Base-by-base conservation (phyloP, 352 stramenopile species). In the Phytophthora fragariae region DNA sequence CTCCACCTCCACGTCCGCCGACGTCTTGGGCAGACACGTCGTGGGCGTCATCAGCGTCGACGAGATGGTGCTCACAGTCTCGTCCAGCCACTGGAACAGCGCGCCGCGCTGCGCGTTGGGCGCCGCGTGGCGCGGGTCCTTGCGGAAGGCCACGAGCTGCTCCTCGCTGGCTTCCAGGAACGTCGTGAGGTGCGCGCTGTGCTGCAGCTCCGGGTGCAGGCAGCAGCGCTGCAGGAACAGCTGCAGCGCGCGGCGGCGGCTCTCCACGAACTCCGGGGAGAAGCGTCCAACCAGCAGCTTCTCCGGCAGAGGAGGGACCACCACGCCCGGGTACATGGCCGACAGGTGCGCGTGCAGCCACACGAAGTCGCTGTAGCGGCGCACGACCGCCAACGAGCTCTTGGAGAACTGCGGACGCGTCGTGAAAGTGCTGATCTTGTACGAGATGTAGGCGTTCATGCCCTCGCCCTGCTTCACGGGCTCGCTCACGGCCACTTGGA, bases 381-480 rank as follows among this genome's bases (percentile, higher is more conserved):
- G 86, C 14, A 99, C 85, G 19, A 99, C 96, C 1, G 91, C 92
- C 66, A 97, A 98, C 27, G 91, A 88, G 72, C 76, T 89, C 75
- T 91, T 94, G 55, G 91, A 81, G 71, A 96, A 96, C 75, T 96
- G 90, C 24, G 88, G 83, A 2, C 90, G 86, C 39, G 82, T 92
- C 9, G 90, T 97, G 5, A 21, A 72, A 0, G 86, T 97, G 53
- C 76, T 85, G 76, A 99, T 97, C 69, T 98, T 98, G 86, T 99
- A 99, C 62, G 93, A 98, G 53, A 98, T 99, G 77, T 98, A 99
- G 63, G 98, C 96, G 77, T 99, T 99, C 83, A 99, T 98, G 52
- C 97, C 97, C 68, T 99, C 97, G 37, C 91, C 89, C 66, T 99
- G 95, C 77, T 99, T 98, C 11, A 99, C 92, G 0, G 97, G 97